Conservation (phyloP, 1,139 yeast species). For the Nakaseomyces bracarensis region DNA sequence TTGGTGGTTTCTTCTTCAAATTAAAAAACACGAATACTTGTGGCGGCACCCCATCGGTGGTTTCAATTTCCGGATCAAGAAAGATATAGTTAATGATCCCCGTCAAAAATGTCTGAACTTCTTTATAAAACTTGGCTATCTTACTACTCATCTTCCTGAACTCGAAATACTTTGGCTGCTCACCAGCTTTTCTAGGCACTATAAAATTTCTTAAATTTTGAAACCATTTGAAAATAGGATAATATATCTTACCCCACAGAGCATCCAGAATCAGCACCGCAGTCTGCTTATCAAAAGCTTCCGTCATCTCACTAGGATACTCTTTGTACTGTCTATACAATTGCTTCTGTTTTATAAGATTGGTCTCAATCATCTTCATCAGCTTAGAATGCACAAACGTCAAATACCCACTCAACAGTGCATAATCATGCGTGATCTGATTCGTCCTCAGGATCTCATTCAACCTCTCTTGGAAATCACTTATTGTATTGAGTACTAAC, state of each 20-base stretch:
- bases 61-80: conserved; percentile 1
- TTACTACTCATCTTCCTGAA: conserved; percentile 47
- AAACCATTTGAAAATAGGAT: conserved; percentile 52
- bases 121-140: conserved; percentile 42
- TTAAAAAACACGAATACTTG: conserved; percentile 5
- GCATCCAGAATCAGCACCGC: conserved; percentile 35
- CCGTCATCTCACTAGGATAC: conserved; percentile 5
- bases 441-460: conserved; percentile 21
- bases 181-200: conserved; percentile 17
- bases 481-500: conserved; percentile 10
- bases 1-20: conserved; percentile 15
- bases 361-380: conserved; percentile 6
- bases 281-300: conserved; percentile 13
- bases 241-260: conserved; percentile 55
- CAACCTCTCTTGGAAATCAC: conserved; percentile 19
- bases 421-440: conserved; percentile 23
- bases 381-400: conserved; percentile 27
- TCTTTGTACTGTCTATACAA: conserved; percentile 5
- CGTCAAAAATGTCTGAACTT: conserved; percentile 38
- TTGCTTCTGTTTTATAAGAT: conserved; percentile 2
- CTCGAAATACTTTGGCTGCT: conserved; percentile 40
- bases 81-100: conserved; percentile 10
- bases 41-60: conserved; percentile 6
- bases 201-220: conserved; percentile 25
- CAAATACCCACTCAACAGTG: conserved; percentile 27